A percentile compares a stretch with the other conserved stretches of the same genome.
phyloP scores from a whole-genome alignment of 805 yeast genomes.

The Teunomyces barrocoloradensis region DNA sequence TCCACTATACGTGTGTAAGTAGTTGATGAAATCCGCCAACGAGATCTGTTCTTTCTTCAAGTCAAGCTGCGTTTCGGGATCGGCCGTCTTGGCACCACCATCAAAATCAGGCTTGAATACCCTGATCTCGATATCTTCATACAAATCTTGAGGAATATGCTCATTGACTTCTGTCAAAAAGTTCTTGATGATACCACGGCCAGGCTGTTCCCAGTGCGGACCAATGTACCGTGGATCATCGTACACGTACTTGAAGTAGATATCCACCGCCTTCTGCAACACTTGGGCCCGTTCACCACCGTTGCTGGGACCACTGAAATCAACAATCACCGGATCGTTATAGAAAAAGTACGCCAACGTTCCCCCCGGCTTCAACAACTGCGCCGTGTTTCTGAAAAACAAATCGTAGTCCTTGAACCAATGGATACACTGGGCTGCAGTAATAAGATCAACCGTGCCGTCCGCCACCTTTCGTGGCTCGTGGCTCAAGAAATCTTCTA shows the following conservation, averaged over 20 bases:
- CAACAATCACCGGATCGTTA: constrained; percentile 37
- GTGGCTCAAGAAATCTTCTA: constrained; percentile 25
- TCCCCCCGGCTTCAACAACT: constrained; percentile 41
- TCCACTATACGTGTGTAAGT: constrained; percentile 70
- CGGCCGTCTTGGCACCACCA: constrained; percentile 13
- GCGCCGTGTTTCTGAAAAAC: constrained; percentile 29
- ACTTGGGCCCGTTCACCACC: constrained; percentile 12
- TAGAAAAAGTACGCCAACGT: constrained; percentile 43
- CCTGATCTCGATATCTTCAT: constrained; percentile 34
- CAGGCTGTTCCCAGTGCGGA: constrained; percentile 85
- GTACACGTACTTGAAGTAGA: constrained; percentile 41
- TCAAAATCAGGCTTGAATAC: constrained; percentile 21
- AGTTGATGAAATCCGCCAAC: constrained; percentile 46
- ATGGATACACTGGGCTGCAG: constrained; percentile 43
- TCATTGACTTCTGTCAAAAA: constrained; percentile 42
- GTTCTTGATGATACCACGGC: constrained; percentile 53
- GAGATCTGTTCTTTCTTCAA: constrained; percentile 34
- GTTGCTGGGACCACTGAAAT: constrained; percentile 19
- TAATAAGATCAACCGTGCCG: constrained; percentile 32
- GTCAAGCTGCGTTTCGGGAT: constrained; percentile 23
- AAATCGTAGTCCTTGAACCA: constrained; percentile 39
- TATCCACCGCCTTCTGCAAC: constrained; percentile 19
- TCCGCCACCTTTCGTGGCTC: constrained; percentile 13
- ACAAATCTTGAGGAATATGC: constrained; percentile 41
- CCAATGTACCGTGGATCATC: constrained; percentile 49